Evolutionary conservation across 1,139 yeast species (phyloP), one percentile per base, ranked within the genome.

Genomic region (Debaryomyces udenii): DNA sequence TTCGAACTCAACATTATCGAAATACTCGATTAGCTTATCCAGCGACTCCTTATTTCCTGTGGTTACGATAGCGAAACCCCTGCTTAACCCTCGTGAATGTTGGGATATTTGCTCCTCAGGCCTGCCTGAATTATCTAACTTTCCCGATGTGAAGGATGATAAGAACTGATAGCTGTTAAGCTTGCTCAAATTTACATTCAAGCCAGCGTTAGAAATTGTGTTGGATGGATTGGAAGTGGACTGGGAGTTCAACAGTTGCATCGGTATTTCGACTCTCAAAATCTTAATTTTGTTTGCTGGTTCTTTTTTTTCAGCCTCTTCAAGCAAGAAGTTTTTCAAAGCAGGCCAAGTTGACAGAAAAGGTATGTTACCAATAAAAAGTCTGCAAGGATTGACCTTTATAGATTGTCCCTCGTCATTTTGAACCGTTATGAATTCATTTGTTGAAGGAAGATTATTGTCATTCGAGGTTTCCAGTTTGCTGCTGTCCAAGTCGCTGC

Each of bases 1-100:
- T 52, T 79, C 78, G 51, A 82, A 81, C 20, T 61, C 69, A 4
- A 60, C 56, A 26, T 77, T 76, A 53, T 83, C 76, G 52, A 81
- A 78, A 42, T 57, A 48, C 39, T 64, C 58, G 33, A 83, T 81
- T 5, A 83, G 68, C 39, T 62, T 62, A 20, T 69, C 70, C 9
- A 86, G 81, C n/a, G 76, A 76, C 20, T 64, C 67, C 36, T 63
- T 64, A 39, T 74, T 59, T 9, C 68, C 70, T 22, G 83, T 81
- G 7, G 78, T 70, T 1, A 82, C 86, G 27, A 83, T 77, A 1
- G 88, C 90, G 63, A 79, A 83, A 3, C 91, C 90, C 50, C 81
- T 73, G 42, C 73, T 62, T 45, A 55, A 43, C 56, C 30, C 42
- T 13, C 38, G 15, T 2, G 35, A 3, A 7, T 13, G 26, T n/a